Conservation (phyloP, 2,329 filamentous ascomycete genomes). For the Corynespora cassiicola region DNA sequence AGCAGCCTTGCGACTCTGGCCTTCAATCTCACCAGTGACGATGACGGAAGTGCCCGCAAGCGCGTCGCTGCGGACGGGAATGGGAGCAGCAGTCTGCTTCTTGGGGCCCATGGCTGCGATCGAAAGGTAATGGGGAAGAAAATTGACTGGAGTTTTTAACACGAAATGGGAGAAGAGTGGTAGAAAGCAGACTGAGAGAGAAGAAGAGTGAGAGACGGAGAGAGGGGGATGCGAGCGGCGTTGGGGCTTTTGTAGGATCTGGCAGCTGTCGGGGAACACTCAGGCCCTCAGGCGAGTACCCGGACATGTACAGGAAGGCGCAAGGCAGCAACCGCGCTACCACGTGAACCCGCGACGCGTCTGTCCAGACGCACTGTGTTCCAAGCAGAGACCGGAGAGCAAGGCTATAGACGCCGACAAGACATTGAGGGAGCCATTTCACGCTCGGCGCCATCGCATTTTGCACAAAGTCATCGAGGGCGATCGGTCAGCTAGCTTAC, state of each 20-base stretch:
- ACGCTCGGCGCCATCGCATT: too few species aligned
- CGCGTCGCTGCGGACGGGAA: constrained; percentile 19
- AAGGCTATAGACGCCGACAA: too few species aligned
- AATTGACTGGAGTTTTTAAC: not conserved
- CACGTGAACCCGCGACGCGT: constrained; percentile 5
- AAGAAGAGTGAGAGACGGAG: too few species aligned
- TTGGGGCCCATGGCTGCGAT: constrained; percentile 17
- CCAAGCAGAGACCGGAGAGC: too few species aligned
- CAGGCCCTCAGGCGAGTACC: too few species aligned
- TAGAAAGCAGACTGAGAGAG: too few species aligned
- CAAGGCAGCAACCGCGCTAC: constrained; percentile 4
- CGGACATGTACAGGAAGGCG: too few species aligned
- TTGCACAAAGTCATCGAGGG: too few species aligned
- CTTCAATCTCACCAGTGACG: constrained; percentile 24
- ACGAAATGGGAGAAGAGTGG: too few species aligned
- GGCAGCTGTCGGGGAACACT: not conserved
- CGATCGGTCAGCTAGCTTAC: too few species aligned
- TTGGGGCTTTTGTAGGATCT: constrained; percentile 7
- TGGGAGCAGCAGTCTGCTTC: constrained; percentile 14
- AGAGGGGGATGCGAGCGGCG: too few species aligned
- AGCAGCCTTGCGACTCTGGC: constrained; percentile 19
- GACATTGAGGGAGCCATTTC: not conserved
- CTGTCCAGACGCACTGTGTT: too few species aligned
- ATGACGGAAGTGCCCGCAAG: constrained; percentile 20
- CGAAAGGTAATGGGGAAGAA: not conserved